Conservation (phyloP, 164 flowering plant species). For the Kalanchoe fedtschenkoi region DNA sequence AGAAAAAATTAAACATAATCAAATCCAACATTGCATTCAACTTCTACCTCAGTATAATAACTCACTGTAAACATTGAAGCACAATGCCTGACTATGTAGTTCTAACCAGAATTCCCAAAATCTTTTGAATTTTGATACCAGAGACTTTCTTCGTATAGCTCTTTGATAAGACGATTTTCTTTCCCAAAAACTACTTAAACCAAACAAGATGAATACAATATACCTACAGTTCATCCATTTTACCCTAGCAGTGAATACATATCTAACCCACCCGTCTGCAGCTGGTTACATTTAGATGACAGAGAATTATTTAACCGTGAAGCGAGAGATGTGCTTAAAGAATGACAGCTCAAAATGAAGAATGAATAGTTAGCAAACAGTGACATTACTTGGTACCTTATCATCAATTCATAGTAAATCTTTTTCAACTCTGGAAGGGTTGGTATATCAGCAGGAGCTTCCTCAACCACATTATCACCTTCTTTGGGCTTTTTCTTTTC, state of each 20-base stretch:
- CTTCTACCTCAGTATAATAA: neutral
- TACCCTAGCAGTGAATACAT: neutral
- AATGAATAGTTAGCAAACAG: neutral
- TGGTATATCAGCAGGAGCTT: conserved; percentile 85
- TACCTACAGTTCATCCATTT: neutral
- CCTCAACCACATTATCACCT: conserved; percentile 83
- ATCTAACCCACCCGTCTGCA: neutral
- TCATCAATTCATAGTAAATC: conserved; percentile 84
- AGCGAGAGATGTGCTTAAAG: neutral
- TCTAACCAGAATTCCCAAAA: neutral
- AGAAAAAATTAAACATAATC: neutral
- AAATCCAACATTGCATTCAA: neutral
- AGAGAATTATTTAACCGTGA: neutral
- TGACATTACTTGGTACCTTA: conserved; percentile 29
- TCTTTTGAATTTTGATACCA: neutral
- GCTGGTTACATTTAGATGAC: neutral
- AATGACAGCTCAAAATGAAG: neutral
- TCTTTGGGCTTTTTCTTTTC: conserved; percentile 95
- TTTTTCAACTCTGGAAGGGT: conserved; percentile 74
- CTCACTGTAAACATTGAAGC: neutral
- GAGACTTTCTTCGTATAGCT: too few species aligned
- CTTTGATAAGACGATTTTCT: neutral
- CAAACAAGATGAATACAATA: neutral
- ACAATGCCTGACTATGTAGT: neutral
- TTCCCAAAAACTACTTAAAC: neutral